Evolutionary conservation across 2,329 filamentous ascomycete species (phyloP).

Genomic region (Geosmithia morbida): DNA sequence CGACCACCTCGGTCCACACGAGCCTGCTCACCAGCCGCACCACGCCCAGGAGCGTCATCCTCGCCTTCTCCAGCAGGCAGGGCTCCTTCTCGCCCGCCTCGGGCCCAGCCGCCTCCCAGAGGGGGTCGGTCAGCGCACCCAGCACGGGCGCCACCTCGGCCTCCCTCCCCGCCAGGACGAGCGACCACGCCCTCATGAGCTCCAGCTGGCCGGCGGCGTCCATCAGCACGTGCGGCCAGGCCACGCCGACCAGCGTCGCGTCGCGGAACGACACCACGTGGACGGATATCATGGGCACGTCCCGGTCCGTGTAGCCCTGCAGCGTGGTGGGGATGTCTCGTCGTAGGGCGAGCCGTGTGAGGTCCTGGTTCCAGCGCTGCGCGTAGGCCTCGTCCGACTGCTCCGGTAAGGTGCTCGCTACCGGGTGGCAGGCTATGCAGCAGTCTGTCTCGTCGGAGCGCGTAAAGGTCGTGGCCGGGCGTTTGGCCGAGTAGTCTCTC

Average conservation of each 20-base stretch:
- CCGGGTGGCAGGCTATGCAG: slow-evolving; percentile 23
- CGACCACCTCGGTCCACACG: slow-evolving; percentile 15
- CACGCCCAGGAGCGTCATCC: neutral
- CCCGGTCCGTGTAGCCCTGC: slow-evolving; percentile 22
- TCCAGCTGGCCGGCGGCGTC: slow-evolving; percentile 27
- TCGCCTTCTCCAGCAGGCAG: neutral
- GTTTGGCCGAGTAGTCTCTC: slow-evolving; percentile 10
- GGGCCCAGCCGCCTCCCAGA: slow-evolving; percentile 6
- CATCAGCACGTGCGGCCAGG: slow-evolving; percentile 30
- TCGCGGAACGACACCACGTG: slow-evolving; percentile 33
- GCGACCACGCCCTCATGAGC: slow-evolving; percentile 29
- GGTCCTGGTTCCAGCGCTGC: neutral
- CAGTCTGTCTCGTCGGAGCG: slow-evolving; percentile 17
- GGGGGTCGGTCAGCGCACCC: slow-evolving; percentile 18
- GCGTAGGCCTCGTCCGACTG: neutral
- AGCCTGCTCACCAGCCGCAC: slow-evolving; percentile 6
- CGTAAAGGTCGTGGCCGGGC: slow-evolving; percentile 25
- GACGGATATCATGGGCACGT: slow-evolving; percentile 29
- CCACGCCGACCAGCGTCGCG: slow-evolving; percentile 30
- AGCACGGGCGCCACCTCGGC: slow-evolving; percentile 21
- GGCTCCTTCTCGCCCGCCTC: neutral
- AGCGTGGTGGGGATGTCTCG: slow-evolving; percentile 9
- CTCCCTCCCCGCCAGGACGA: slow-evolving; percentile 25
- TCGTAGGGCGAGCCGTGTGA: slow-evolving; percentile 4
- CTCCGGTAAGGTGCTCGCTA: slow-evolving; percentile 18